Conservation (phyloP, 2,329 filamentous ascomycete species). For the Myriosclerotinia curreyana region DNA sequence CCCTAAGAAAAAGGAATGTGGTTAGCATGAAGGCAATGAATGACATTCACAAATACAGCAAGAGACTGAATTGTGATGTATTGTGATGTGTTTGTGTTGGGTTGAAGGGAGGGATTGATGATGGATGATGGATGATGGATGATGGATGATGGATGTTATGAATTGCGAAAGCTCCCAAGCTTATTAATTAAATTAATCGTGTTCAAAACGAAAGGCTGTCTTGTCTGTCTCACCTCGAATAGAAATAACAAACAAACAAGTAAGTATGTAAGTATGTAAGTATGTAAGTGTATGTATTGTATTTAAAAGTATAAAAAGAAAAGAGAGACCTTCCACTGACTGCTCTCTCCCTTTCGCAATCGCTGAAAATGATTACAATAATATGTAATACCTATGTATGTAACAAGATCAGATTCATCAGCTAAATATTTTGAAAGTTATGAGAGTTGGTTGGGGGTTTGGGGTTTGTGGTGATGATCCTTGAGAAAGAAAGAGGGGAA, state of each 20-base stretch:
- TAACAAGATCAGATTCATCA: too few relatives aligned
- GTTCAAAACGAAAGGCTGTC: constrained; percentile 33
- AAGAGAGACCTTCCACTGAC: constrained; percentile 19
- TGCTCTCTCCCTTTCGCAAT: constrained; percentile 24
- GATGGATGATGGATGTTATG: too few relatives aligned
- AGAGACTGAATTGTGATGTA: constrained; percentile 17
- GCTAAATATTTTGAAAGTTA: neutral
- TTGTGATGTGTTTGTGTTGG: too few relatives aligned
- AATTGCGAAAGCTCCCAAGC: constrained; percentile 29
- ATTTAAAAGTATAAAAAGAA: neutral
- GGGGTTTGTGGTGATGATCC: neutral
- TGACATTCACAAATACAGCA: constrained; percentile 18
- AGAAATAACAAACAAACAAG: too few relatives aligned
- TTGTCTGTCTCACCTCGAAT: too few relatives aligned
- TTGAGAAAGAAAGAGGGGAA: constrained; percentile 23
- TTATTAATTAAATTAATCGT: constrained; percentile 25
- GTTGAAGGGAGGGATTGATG: too few relatives aligned
- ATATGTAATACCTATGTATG: constrained; percentile 18
- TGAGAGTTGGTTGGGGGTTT: neutral
- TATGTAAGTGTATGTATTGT: too few relatives aligned
- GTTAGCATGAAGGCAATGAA: constrained; percentile 32
- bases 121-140: too few relatives aligned
- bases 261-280: too few relatives aligned
- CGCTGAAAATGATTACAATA: constrained; percentile 13
- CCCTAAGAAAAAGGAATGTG: constrained; percentile 24